phyloP scores from a whole-genome alignment of 352 stramenopile genomes.

The Phytophthora sansomeana region DNA sequence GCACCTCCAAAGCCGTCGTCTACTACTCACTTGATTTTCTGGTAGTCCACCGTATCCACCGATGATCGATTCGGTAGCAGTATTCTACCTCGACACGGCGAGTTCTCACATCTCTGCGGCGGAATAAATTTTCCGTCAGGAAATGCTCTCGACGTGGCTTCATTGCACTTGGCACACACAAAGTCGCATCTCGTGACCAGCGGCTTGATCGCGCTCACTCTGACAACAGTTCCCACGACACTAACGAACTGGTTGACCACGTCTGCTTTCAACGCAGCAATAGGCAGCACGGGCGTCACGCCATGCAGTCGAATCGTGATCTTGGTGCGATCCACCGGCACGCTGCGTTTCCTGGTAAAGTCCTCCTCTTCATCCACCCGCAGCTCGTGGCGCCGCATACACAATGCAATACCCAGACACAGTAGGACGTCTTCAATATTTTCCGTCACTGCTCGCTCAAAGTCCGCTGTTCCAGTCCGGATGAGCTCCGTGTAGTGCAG shows the following conservation, averaged over 20 bases:
- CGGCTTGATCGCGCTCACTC: conserved; percentile 87
- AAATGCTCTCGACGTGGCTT: conserved; percentile 74
- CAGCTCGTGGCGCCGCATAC: conserved; percentile 68
- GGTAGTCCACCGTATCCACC: conserved; percentile 91
- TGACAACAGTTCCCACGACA: conserved; percentile 75
- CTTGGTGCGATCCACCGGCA: conserved; percentile 62
- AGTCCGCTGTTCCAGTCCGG: conserved; percentile 53
- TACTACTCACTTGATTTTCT: conserved; percentile 85
- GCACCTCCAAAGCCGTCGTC: background rate
- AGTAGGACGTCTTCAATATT: conserved; percentile 67
- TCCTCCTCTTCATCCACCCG: conserved; percentile 62
- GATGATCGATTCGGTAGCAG: conserved; percentile 86
- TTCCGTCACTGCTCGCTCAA: conserved; percentile 61
- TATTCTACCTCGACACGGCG: conserved; percentile 61
- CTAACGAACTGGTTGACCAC: conserved; percentile 85
- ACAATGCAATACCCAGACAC: conserved; percentile 73
- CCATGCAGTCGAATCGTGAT: conserved; percentile 68
- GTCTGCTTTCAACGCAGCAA: conserved; percentile 79
- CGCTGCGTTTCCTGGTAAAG: conserved; percentile 39
- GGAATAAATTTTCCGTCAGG: conserved; percentile 85
- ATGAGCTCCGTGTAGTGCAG: conserved; percentile 64
- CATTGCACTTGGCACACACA: conserved; percentile 83
- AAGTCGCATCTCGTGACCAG: conserved; percentile 90
- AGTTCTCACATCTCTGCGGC: conserved; percentile 68
- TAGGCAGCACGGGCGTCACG: conserved; percentile 69